Evolutionary conservation across 169 alveolate genomes (phyloP).

Genomic region (Hepatocystis sp.): DNA sequence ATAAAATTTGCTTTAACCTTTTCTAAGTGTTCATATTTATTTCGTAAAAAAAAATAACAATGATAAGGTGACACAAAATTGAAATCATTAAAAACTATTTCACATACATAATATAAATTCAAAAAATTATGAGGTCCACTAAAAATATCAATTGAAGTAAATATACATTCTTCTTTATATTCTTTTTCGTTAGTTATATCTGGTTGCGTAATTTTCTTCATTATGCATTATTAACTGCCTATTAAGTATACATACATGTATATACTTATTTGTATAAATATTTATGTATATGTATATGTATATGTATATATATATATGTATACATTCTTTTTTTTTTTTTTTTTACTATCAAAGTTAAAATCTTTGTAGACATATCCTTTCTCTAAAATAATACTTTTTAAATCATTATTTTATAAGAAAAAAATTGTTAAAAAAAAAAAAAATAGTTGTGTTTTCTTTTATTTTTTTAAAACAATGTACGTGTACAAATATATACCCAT

Average conservation of each 20-base stretch:
- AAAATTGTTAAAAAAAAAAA: too few relatives aligned
- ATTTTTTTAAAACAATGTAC: not conserved
- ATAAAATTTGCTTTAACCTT: constrained; percentile 10
- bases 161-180: constrained; percentile 75
- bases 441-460: not conserved
- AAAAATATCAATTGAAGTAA: constrained; percentile 73
- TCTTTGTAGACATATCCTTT: too few relatives aligned
- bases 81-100: constrained; percentile 57
- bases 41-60: constrained; percentile 66
- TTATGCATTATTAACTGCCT: constrained; percentile 5
- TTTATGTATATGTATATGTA: too few relatives aligned
- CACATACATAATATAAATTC: constrained; percentile 65
- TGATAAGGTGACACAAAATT: constrained; percentile 70
- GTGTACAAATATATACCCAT: not conserved
- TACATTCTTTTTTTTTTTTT: too few relatives aligned
- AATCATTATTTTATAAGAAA: too few relatives aligned
- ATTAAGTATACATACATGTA: too few relatives aligned
- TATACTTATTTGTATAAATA: too few relatives aligned
- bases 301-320: too few relatives aligned
- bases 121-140: constrained; percentile 61
- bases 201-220: constrained; percentile 13
- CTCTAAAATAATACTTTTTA: too few relatives aligned
- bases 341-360: too few relatives aligned
- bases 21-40: constrained; percentile 33
- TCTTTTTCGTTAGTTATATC: constrained; percentile 27